Base-by-base conservation (phyloP, 306 rosid species). In the Pyrus bretschneideri region DNA sequence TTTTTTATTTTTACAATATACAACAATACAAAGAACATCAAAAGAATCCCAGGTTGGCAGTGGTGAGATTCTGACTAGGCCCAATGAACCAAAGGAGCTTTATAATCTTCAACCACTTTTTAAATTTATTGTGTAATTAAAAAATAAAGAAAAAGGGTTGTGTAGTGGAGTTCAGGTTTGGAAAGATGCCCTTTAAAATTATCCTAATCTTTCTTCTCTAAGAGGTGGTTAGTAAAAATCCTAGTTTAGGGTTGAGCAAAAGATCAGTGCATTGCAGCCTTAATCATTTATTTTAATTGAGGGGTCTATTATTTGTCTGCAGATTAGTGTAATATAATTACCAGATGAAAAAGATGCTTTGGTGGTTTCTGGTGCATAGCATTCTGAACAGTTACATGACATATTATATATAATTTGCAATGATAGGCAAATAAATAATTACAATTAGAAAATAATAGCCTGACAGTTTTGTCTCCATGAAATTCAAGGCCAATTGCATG, bases 41-140 rank as follows among this genome's bases (percentile, higher is more conserved):
- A 88, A 82, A 85, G 93, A 88, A 92, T 89, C 88, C 91, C 92
- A 87, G 89, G 96, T 86, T 89, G 90, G 93, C 91, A 84, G 83
- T 73, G 91, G 92, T 89, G 93, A 86, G 91, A 89, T 90, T 90
- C 88, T 95, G 97, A 88, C 97, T 88, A 89, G 88, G 83, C 93
- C 92, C 98, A 88, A 77, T 87, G 96, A 86, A 93, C 85, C 88
- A 87, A 69, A 75, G 71, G 71, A 59, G 75, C 88, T 81, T 86
- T 83, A 84, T 84, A 75, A 71, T 86, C 89, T 51, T 83, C 78
- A 79, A 87, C 88, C 78, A 83, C 89, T 88, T 87, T 51, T 84
- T 79, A 69, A 75, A 70, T 74, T 40, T 57, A 55, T 27, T 30
- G 22, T 45, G 76, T 69, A 55, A 79, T 51, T n/a, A 79, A 79